Evolutionary conservation across 1,139 yeast species (phyloP), one percentile per base, ranked within the genome.

Genomic region (Kodamaea plutei): DNA sequence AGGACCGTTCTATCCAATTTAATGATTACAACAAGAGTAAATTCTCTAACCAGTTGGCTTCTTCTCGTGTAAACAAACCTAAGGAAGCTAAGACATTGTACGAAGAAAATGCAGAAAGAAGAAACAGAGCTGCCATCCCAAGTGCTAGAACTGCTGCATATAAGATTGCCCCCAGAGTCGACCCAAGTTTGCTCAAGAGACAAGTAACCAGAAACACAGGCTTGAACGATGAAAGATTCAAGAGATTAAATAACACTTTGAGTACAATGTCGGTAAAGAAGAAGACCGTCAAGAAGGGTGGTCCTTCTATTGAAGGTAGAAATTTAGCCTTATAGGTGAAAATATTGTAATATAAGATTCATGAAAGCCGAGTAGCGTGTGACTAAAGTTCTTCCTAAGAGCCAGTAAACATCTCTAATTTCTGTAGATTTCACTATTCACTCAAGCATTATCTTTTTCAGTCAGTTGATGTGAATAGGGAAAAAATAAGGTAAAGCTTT

Each of bases 91-190:
- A 73, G 55, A 61, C 85, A 4, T 67, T 84, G 39, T 88, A 87
- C 50, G 96, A 87, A 61, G 91, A 83, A 52, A 81, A 85, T 48
- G 96, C 96, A n/a, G 88, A 79, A 43, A 77, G 95, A 58, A 73
- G 91, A 61, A 84, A 84, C 58, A 76, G 97, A 57, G 96, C 97
- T 8, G 95, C 95, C 24, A 91, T 91, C 34, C 97, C 97, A 15
- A 78, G 82, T 27, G 89, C 89, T 28, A 76, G 93, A 44, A 82
- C 94, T 2, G 79, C 88, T 6, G 95, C 91, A 38, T 89, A 85
- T 64, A 84, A 83, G 50, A 81, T 84, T 52, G 97, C 96, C 1
- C 97, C 97, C 32, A 79, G 69, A 49, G 84, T 84, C 38, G 80
- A 76, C 47, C 43, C 68, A 18, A 61, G 57, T 34, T 40, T 64